These are phyloP conservation scores for Fusarium tupiense DNA, from an alignment of 2,329 filamentous ascomycete species.

Conservation along the genomic window DNA sequence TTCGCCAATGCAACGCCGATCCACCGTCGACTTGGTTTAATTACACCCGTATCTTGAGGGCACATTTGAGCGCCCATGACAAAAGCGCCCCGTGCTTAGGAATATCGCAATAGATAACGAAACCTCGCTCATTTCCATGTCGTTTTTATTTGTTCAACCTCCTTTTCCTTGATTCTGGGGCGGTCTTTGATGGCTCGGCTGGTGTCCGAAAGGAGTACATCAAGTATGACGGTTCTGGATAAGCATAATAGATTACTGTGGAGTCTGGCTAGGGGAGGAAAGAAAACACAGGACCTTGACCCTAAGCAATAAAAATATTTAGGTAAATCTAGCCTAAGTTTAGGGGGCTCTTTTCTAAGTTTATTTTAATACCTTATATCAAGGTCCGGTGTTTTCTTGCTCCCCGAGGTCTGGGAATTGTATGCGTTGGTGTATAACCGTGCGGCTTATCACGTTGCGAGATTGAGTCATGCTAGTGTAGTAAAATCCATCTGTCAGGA, in stretches of 20 bases:
- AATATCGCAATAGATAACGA: neutral
- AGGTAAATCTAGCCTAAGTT: no score
- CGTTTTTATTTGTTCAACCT: neutral
- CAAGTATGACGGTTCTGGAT: neutral
- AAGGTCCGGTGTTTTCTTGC: no score
- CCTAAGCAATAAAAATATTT: no score
- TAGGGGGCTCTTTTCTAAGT: no score
- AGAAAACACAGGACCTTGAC: no score
- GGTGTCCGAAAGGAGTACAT: neutral
- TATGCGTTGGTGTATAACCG: neutral
- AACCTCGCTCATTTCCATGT: neutral
- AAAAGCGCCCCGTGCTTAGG: neutral
- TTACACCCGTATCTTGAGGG: neutral
- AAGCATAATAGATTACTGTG: neutral
- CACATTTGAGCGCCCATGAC: constrained; percentile 14
- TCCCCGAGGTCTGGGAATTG: neutral
- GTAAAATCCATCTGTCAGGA: neutral
- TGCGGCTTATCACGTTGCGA: neutral
- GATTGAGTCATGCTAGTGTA: neutral
- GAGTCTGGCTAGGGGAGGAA: neutral
- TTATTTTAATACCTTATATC: no score
- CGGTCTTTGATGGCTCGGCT: neutral
- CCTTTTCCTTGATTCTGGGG: neutral
- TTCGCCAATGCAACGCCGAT: neutral
- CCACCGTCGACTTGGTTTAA: neutral